Evolutionary conservation across 768 basidiomycete genomes (phyloP).

Genomic region (Rhodosporidiobolus odoratus): DNA sequence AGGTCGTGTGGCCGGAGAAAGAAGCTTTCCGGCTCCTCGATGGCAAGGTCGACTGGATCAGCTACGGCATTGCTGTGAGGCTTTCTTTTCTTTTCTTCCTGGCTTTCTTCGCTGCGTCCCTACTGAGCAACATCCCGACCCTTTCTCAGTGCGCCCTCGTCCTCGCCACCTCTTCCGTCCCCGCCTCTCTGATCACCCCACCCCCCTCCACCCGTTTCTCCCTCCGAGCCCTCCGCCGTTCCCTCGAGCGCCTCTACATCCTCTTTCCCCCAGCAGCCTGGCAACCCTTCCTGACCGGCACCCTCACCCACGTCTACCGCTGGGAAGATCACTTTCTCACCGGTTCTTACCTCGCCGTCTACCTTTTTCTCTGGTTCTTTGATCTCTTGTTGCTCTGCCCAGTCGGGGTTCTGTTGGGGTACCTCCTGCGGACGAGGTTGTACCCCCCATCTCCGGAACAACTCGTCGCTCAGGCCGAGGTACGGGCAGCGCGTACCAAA

Average conservation of each 20-base stretch:
- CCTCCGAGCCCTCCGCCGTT: constrained; percentile 6
- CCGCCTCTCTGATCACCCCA: constrained; percentile 3
- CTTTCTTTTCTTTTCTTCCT: neutral
- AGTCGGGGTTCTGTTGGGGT: neutral
- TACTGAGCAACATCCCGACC: neutral
- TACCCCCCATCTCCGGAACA: constrained; percentile 11
- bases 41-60: neutral
- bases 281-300: neutral
- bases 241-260: constrained; percentile 27
- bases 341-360: neutral
- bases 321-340: constrained; percentile 16
- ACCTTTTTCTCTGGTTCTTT: constrained; percentile 4
- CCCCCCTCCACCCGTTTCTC: constrained; percentile 2
- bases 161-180: neutral
- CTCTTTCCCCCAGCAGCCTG: constrained; percentile 7
- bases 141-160: neutral
- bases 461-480: neutral
- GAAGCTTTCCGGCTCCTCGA: neutral
- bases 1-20: neutral
- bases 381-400: constrained; percentile 18
- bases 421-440: constrained; percentile 1
- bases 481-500: neutral
- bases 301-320: constrained; percentile 8
- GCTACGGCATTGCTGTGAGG: neutral
- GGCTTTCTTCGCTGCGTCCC: neutral